These are phyloP conservation scores for Phytophthora tubulina DNA, from an alignment of 352 stramenopile species.

Conservation along the genomic window DNA sequence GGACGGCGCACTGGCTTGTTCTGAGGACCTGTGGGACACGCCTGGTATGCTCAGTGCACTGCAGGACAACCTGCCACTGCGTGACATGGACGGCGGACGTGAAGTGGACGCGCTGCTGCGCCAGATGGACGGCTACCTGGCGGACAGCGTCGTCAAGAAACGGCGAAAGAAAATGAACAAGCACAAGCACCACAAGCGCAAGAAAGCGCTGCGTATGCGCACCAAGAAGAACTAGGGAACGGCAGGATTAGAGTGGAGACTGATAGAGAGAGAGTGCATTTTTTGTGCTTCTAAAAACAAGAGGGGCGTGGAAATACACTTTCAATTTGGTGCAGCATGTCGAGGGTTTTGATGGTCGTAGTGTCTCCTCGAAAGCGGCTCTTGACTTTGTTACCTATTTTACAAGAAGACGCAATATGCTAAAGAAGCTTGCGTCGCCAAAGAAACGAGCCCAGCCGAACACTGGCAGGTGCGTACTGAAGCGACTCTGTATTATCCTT, in stretches of 20 bases:
- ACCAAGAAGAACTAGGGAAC: constrained; percentile 90
- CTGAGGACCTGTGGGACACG: constrained; percentile 81
- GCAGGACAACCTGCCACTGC: constrained; percentile 66
- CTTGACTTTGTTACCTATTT: constrained; percentile 3
- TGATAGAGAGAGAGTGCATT: constrained; percentile 21
- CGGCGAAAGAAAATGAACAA: constrained; percentile 95
- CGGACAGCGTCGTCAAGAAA: constrained; percentile 91
- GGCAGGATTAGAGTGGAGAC: constrained; percentile 13
- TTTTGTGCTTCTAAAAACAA: constrained; percentile 2
- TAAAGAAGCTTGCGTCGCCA: constrained; percentile 64
- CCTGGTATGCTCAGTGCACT: constrained; percentile 83
- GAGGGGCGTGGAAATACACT: constrained; percentile 21
- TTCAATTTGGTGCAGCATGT: constrained; percentile 21
- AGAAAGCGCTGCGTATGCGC: constrained; percentile 89
- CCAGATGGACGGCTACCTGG: constrained; percentile 81
- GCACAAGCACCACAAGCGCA: constrained; percentile 93
- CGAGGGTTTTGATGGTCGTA: background rate
- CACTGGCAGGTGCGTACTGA: background rate
- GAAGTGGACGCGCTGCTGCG: constrained; percentile 66
- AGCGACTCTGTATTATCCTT: background rate
- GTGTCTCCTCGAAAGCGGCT: constrained; percentile 1
- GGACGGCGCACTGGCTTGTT: constrained; percentile 46
- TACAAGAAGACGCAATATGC: constrained; percentile 34
- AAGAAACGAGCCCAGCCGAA: constrained; percentile 14
- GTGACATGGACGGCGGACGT: constrained; percentile 38